Conservation (phyloP, 805 yeast species). For the Candida odintsovae region DNA sequence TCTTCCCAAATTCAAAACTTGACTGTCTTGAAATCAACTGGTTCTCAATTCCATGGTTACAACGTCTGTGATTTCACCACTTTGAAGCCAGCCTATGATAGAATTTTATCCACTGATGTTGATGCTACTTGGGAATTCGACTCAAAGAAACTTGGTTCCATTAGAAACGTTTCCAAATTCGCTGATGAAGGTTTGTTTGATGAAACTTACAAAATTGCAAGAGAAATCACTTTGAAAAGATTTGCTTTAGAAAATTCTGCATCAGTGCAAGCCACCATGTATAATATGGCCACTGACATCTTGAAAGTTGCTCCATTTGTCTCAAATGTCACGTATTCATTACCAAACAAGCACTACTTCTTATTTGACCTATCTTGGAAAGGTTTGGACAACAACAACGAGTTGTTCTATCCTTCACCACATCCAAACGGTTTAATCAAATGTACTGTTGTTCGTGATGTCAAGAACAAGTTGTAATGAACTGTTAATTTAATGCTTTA, state of each 20-base stretch:
- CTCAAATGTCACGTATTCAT: constrained; percentile 59
- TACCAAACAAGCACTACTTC: constrained; percentile 92
- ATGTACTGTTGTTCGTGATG: constrained; percentile 72
- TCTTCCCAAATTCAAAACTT: constrained; percentile 71
- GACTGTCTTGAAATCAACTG: constrained; percentile 84
- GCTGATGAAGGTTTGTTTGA: constrained; percentile 67
- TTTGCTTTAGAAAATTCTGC: constrained; percentile 87
- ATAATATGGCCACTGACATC: constrained; percentile 78
- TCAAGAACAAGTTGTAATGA: constrained; percentile 47
- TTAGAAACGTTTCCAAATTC: constrained; percentile 40
- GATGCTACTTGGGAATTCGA: constrained; percentile 69
- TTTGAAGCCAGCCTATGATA: constrained; percentile 73
- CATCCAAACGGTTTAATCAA: constrained; percentile 92
- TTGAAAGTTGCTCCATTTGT: constrained; percentile 52
- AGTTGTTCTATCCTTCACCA: constrained; percentile 81
- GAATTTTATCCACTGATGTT: constrained; percentile 84
- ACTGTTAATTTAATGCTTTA: neutral
- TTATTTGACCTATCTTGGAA: constrained; percentile 79
- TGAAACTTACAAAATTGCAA: constrained; percentile 52
- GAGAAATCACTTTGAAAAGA: constrained; percentile 61
- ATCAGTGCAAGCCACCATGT: constrained; percentile 97
- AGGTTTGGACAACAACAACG: constrained; percentile 74
- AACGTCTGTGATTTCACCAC: constrained; percentile 86
- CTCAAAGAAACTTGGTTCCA: constrained; percentile 40
- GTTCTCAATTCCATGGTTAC: constrained; percentile 88